Base-by-base conservation (phyloP, 306 rosid genomes). In the Dryas drummondii region DNA sequence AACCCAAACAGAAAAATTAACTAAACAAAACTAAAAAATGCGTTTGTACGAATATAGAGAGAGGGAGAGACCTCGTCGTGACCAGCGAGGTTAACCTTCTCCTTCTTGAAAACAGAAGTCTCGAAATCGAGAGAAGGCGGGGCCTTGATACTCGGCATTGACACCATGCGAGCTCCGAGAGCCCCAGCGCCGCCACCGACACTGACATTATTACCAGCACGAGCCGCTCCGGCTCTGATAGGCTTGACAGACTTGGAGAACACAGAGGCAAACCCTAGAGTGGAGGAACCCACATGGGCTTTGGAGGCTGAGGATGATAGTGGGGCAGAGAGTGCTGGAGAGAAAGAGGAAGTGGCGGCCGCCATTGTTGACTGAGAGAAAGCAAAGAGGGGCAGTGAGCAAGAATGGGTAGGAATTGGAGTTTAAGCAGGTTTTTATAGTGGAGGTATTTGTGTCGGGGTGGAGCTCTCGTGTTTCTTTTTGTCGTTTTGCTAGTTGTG, bases 71-170 rank as follows among this genome's bases (percentile, higher is more conserved):
- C 99, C 96, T 94, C 99, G 3, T 90, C 91, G 68, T 94, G 90
- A 16, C 99, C 97, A 0, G 97, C 96, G 57, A 94, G 97, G 80
- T 82, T 92, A 72, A 84, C 53, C 79, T 84, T 90, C 88, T 94
- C 97, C 91, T 94, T 94, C 82, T 83, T 87, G 89, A 94, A 94
- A 15, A 90, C 76, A 11, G 92, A 79, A 1, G 99, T 92, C 7
- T 94, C 84, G 68, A 94, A 94, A 82, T 94, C 96, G 5, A 91
- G 92, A 6, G 79, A 71, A 5, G 73, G 58, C 0, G 86, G 88
- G 12, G 75, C 69, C 68, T 75, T 72, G 4, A 83, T 57, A 0
- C 92, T 59, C 15, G 94, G 88, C 16, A 72, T 74, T 4, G 97
- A 86, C 8, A 90, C 99, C 96, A 88, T 90, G 27, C 81, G 82